phyloP scores from a whole-genome alignment of 345 rosid genomes.

The Salix brachista region DNA sequence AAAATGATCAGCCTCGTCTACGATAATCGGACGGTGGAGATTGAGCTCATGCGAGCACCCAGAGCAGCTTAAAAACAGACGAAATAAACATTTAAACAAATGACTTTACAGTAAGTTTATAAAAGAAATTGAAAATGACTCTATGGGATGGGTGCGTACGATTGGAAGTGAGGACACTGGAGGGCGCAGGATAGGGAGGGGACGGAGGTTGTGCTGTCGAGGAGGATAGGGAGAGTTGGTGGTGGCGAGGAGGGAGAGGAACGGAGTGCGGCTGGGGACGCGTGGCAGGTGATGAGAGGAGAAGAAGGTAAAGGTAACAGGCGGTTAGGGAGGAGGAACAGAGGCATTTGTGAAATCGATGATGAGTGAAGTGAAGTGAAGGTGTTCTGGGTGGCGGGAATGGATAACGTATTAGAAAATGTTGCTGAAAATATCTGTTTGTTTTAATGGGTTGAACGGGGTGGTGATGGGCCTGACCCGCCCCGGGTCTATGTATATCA shows the following conservation, averaged over 20 bases:
- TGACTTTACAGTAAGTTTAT: neutral
- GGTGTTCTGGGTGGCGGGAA: conserved; percentile 36
- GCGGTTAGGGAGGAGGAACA: conserved; percentile 38
- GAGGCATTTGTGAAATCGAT: conserved; percentile 37
- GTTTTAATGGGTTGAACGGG: neutral
- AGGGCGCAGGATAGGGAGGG: conserved; percentile 58
- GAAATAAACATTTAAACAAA: neutral
- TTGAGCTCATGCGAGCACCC: conserved; percentile 86
- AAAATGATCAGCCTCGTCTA: conserved; percentile 68
- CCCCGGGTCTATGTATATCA: neutral
- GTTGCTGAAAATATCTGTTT: neutral
- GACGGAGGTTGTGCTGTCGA: conserved; percentile 14
- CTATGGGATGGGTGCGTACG: conserved; percentile 33
- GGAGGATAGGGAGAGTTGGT: conserved; percentile 14
- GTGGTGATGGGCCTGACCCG: neutral
- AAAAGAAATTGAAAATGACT: neutral
- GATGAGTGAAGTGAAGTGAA: conserved; percentile 12
- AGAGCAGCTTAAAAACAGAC: conserved; percentile 55
- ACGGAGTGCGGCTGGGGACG: conserved; percentile 24
- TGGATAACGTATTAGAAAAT: conserved; percentile 30
- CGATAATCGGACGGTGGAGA: conserved; percentile 69
- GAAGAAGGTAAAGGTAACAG: conserved; percentile 40
- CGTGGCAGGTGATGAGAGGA: conserved; percentile 49
- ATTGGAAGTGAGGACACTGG: conserved; percentile 75
- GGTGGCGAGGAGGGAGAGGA: conserved; percentile 15